Base-by-base conservation (phyloP, 2,329 filamentous ascomycete species). In the Didymellaceae sp. region DNA sequence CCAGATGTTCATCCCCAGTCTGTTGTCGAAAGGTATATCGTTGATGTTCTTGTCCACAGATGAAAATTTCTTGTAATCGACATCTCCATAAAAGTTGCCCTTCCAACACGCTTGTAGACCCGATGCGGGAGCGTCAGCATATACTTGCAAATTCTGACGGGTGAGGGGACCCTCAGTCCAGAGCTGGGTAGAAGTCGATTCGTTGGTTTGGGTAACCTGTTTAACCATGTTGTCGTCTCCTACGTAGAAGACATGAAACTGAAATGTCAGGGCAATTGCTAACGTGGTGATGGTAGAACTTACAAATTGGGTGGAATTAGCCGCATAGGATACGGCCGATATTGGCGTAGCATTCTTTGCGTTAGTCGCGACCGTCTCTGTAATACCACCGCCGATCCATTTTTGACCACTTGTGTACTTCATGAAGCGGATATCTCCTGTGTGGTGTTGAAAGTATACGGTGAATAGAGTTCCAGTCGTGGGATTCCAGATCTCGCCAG, bases 61-160 rank as follows among this genome's bases (percentile, higher is more conserved):
- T 1, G 72, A 71, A 20, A 72, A 72, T 31, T 77, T 72, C 6
- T 64, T 54, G 41, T 73, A 75, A 48, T 78, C 73, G 11, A 65
- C 48, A 34, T 69, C 66, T 28, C 67, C 68, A 35, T 71, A 71
- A 25, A 82, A 76, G 33, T 97, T 80, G 0, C 94, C 94, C 70
- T 96, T 88, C 16, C 86, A 79, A 39, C 86, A 87, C 13, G 92
- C 87, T 66, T 95, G 90, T 22, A 94, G 76, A 2, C 94, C 94
- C 38, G 96, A 88, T 1, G 90, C 85, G 64, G 97, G 97, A 1
- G 91, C 88, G 75, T 97, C 93, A 13, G 21, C n/a, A 72, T 95
- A 95, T 59, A 87, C 88, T 57, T 95, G 86, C 30, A 90, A 83
- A 55, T 95, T 91, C 57, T 90, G 87, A 71, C 96, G 90, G 61